Conservation (phyloP, 78 protist genomes). For the Protostelium mycophagum region DNA sequence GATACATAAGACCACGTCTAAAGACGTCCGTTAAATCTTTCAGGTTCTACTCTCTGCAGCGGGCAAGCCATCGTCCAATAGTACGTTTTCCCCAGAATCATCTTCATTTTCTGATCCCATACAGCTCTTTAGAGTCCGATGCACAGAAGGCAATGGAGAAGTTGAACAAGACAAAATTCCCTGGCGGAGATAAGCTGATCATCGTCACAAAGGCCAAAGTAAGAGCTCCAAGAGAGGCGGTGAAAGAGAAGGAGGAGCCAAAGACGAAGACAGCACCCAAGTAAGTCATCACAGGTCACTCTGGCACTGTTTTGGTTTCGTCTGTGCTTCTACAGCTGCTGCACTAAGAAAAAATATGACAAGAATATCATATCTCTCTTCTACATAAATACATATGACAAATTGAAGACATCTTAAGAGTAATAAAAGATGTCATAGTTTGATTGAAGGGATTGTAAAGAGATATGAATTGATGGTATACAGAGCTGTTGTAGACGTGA, state of each 20-base stretch:
- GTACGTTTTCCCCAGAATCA: background rate
- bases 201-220: background rate
- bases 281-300: no score
- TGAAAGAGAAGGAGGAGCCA: background rate
- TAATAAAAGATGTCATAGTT: no score
- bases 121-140: background rate
- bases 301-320: no score
- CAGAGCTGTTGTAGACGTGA: background rate
- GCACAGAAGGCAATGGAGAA: background rate
- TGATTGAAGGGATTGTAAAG: no score
- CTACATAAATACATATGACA: no score
- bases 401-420: no score
- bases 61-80: background rate
- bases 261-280: background rate
- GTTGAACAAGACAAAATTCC: background rate
- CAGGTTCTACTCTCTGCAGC: background rate
- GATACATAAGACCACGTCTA: background rate
- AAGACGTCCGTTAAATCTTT: background rate
- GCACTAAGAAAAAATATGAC: no score
- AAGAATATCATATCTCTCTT: no score
- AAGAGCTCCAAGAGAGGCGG: background rate
- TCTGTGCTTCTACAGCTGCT: no score
- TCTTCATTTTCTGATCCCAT: background rate
- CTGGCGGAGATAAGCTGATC: background rate
- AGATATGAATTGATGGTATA: no score